phyloP scores from a whole-genome alignment of 352 stramenopile species.

The Peronospora destructor region DNA sequence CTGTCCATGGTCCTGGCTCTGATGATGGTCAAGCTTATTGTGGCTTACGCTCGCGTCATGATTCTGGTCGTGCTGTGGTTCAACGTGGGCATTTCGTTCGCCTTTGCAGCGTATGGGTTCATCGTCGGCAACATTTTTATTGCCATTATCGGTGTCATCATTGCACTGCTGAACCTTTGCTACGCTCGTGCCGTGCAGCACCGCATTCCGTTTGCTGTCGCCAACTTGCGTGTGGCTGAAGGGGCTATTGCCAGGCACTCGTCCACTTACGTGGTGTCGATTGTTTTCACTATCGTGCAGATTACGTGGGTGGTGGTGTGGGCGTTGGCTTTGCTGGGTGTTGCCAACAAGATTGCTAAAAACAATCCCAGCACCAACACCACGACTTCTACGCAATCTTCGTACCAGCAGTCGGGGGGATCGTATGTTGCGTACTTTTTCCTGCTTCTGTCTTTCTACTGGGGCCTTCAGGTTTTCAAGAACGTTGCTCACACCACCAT shows the following conservation, averaged over 20 bases:
- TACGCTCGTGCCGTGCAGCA: slow-evolving; percentile 83
- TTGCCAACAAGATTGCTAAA: slow-evolving; percentile 72
- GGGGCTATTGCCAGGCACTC: slow-evolving; percentile 86
- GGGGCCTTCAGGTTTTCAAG: slow-evolving; percentile 87
- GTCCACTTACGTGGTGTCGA: slow-evolving; percentile 81
- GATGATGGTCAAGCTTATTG: slow-evolving; percentile 72
- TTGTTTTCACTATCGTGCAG: slow-evolving; percentile 84
- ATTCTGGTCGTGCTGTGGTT: slow-evolving; percentile 85
- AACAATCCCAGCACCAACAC: slow-evolving; percentile 36
- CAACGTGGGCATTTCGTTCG: slow-evolving; percentile 68
- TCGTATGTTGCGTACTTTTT: slow-evolving; percentile 45
- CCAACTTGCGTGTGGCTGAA: slow-evolving; percentile 86
- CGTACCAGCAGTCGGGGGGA: slow-evolving; percentile 28
- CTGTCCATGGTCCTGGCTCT: slow-evolving; percentile 56
- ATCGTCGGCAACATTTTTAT: slow-evolving; percentile 60
- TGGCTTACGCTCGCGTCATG: slow-evolving; percentile 69
- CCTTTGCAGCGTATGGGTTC: slow-evolving; percentile 63
- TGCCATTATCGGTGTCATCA: slow-evolving; percentile 51
- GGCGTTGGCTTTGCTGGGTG: slow-evolving; percentile 79
- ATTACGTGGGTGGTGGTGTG: slow-evolving; percentile 88
- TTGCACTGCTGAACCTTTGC: slow-evolving; percentile 69
- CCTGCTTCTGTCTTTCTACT: slow-evolving; percentile 89
- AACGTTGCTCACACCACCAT: slow-evolving; percentile 92
- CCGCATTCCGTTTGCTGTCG: slow-evolving; percentile 91
- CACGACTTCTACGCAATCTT: slow-evolving; percentile 23